A percentile compares a stretch with the other conserved stretches of the same genome.
phyloP scores from a whole-genome alignment of 495 filamentous ascomycete genomes.

The Haplographium delicatum region DNA sequence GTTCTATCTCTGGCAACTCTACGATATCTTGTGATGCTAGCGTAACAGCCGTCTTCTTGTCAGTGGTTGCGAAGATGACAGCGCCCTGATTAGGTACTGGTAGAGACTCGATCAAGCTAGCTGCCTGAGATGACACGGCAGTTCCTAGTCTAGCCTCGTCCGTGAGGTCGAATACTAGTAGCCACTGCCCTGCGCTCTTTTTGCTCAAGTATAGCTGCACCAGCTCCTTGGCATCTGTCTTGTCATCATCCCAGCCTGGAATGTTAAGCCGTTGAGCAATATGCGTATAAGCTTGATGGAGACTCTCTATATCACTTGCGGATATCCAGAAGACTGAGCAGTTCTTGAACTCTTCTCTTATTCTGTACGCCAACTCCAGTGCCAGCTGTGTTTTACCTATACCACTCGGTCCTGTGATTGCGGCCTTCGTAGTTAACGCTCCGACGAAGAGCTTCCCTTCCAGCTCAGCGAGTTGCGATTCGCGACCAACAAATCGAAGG shows the following conservation, averaged over 20 bases:
- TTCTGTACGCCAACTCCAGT: conserved; percentile 40
- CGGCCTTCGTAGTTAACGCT: conserved; percentile 24
- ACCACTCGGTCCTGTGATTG: conserved; percentile 42
- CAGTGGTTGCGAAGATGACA: conserved; percentile 21
- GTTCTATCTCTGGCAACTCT: conserved; percentile 28
- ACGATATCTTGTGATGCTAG: conserved; percentile 24
- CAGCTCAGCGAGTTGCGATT: conserved; percentile 17
- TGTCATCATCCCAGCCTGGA: conserved; percentile 17
- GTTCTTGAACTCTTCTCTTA: conserved; percentile 28
- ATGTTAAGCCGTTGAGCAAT: conserved; percentile 28
- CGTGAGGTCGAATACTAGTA: conserved; percentile 32
- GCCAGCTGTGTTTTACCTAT: conserved; percentile 50
- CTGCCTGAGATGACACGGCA: conserved; percentile 5
- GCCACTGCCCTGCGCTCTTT: conserved; percentile 25
- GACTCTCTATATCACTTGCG: conserved; percentile 27
- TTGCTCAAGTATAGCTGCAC: conserved; percentile 16
- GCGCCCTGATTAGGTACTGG: conserved; percentile 12
- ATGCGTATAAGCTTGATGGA: conserved; percentile 35
- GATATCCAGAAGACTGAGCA: conserved; percentile 42
- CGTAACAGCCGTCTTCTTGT: conserved; percentile 7
- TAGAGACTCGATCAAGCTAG: conserved; percentile 26
- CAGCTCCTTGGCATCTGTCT: conserved; percentile 26
- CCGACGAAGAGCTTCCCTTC: conserved; percentile 12
- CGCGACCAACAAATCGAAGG: conserved; percentile 14
- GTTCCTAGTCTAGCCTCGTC: conserved; percentile 20